These are phyloP conservation scores for Cladophialophora immunda DNA, from an alignment of 2,329 filamentous ascomycete genomes.

Conservation along the genomic window DNA sequence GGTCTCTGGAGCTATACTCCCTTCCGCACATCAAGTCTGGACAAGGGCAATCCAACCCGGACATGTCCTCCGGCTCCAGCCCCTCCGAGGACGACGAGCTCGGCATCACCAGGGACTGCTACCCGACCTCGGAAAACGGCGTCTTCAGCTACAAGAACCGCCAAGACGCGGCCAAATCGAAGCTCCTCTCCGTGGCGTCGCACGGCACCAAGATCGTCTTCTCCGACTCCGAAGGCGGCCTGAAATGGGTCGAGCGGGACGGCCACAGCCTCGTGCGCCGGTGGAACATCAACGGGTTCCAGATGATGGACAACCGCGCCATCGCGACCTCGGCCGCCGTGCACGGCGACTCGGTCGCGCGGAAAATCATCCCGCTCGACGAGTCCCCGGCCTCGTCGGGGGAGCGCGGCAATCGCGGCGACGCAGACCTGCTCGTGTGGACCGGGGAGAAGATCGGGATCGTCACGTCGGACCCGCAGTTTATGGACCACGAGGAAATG, in stretches of 20 bases:
- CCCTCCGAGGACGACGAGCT: slow-evolving; percentile 25
- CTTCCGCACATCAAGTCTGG: slow-evolving; percentile 45
- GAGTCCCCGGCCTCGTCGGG: slow-evolving; percentile 64
- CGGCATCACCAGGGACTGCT: slow-evolving; percentile 2
- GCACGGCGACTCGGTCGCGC: slow-evolving; percentile 28
- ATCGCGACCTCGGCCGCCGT: slow-evolving; percentile 16
- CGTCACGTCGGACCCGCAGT: slow-evolving; percentile 46
- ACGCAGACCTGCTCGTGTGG: slow-evolving; percentile 86
- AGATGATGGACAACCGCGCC: slow-evolving; percentile 24
- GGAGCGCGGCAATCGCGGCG: slow-evolving; percentile 64
- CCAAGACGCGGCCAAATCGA: slow-evolving; percentile 80
- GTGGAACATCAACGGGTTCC: slow-evolving; percentile 65
- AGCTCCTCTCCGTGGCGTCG: slow-evolving; percentile 79
- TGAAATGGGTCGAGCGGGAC: slow-evolving; percentile 93
- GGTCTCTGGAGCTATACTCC: slow-evolving; percentile 86
- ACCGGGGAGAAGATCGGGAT: slow-evolving; percentile 85
- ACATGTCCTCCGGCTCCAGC: neutral
- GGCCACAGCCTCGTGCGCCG: slow-evolving; percentile 63
- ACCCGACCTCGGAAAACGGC: neutral
- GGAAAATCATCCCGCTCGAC: slow-evolving; percentile 45
- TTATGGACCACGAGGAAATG: slow-evolving; percentile 46
- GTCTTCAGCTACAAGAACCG: slow-evolving; percentile 74
- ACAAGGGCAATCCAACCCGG: slow-evolving; percentile 3
- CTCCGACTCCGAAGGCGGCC: slow-evolving; percentile 80
- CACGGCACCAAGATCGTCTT: slow-evolving; percentile 85